phyloP scores from a whole-genome alignment of 495 filamentous ascomycete species.

The Podospora pseudopauciseta region DNA sequence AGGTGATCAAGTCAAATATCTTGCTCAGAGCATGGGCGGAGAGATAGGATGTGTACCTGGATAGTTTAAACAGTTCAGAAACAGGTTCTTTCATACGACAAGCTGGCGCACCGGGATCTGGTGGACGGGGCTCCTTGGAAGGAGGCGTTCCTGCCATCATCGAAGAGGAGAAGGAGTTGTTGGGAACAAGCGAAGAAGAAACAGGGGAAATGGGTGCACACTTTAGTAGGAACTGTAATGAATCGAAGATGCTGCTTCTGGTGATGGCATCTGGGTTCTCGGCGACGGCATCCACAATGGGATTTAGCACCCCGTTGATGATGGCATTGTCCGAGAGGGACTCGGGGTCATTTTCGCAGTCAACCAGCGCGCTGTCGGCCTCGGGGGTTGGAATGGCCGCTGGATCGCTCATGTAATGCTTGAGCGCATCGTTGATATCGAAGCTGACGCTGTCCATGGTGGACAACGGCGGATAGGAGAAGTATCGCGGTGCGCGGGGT shows the following conservation, averaged over 20 bases:
- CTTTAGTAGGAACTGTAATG: constrained; percentile 94
- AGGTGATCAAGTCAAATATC: constrained; percentile 87
- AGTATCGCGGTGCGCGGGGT: constrained; percentile 19
- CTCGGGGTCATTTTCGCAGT: constrained; percentile 90
- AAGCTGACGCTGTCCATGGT: constrained; percentile 79
- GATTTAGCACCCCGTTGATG: constrained; percentile 82
- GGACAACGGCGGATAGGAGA: constrained; percentile 21
- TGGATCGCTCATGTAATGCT: constrained; percentile 92
- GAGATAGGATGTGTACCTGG: constrained; percentile 77
- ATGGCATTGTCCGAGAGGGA: constrained; percentile 67
- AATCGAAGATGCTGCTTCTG: constrained; percentile 76
- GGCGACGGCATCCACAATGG: constrained; percentile 89
- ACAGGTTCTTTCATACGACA: constrained; percentile 27
- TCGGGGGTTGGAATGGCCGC: constrained; percentile 77
- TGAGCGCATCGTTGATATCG: constrained; percentile 93
- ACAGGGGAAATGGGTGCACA: constrained; percentile 64
- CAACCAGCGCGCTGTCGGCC: constrained; percentile 76
- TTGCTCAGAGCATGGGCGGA: constrained; percentile 82
- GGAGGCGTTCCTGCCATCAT: constrained; percentile 13
- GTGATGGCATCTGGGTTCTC: constrained; percentile 85
- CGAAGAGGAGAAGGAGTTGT: constrained; percentile 10
- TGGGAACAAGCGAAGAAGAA: neutral
- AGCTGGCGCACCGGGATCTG: constrained; percentile 12
- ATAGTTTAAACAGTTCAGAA: constrained; percentile 65
- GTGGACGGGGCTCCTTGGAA: constrained; percentile 11